phyloP scores from a whole-genome alignment of 2,329 filamentous ascomycete species.

The Fusarium tuaranense region DNA sequence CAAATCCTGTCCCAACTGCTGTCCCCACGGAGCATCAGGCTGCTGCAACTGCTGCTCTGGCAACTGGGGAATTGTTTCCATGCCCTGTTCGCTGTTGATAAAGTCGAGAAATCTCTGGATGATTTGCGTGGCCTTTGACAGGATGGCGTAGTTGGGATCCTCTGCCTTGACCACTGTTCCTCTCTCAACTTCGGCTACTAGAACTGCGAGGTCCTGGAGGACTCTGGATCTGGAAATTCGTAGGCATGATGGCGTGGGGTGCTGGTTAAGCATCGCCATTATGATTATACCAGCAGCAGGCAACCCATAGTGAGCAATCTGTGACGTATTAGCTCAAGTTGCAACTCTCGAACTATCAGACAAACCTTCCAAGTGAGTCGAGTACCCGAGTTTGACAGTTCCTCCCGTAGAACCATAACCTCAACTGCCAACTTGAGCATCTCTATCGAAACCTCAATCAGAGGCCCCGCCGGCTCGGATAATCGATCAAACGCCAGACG shows the following conservation, averaged over 20 bases:
- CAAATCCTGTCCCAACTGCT: background rate
- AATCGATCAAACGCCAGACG: background rate
- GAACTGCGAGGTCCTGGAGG: background rate
- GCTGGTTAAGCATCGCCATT: background rate
- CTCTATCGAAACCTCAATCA: background rate
- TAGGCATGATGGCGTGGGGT: background rate
- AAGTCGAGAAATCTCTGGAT: background rate
- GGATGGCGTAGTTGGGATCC: background rate
- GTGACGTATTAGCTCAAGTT: background rate
- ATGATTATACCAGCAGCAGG: background rate
- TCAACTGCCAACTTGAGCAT: background rate
- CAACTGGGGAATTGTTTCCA: background rate
- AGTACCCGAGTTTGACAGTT: background rate
- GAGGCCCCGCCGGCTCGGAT: background rate
- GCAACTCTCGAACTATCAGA: fast-evolving
- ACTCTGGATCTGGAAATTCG: background rate
- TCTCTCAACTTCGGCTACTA: background rate
- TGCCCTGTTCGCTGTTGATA: background rate
- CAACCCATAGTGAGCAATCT: background rate
- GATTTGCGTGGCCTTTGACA: background rate
- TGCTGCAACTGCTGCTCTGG: background rate
- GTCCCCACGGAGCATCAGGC: background rate
- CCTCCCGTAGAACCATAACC: background rate
- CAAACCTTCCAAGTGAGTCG: background rate
- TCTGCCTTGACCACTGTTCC: background rate